Conservation (phyloP, 2,329 filamentous ascomycete species). For the Cryphonectria naterciae region DNA sequence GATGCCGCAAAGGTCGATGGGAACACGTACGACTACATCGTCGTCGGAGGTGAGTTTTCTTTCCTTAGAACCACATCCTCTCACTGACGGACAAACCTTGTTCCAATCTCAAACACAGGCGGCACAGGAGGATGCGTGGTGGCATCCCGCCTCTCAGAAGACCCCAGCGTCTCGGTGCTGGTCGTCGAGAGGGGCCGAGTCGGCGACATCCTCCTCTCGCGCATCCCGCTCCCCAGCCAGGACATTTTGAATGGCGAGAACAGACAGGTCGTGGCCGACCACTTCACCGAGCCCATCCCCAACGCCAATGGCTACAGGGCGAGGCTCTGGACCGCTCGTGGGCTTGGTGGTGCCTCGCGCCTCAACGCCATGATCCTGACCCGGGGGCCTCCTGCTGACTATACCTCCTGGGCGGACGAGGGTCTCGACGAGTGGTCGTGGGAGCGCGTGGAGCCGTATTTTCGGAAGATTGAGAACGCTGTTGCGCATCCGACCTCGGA, state of each 20-base stretch:
- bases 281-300: slow-evolving; percentile 36
- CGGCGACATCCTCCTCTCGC: slow-evolving; percentile 36
- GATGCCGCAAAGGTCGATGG: background rate
- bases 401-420: slow-evolving; percentile 37
- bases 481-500: slow-evolving; percentile 27
- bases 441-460: slow-evolving; percentile 40
- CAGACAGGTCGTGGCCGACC: slow-evolving; percentile 34
- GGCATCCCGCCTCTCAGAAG: slow-evolving; percentile 48
- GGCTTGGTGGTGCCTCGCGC: slow-evolving; percentile 38
- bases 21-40: slow-evolving; percentile 8
- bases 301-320: slow-evolving; percentile 30
- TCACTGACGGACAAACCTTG: background rate
- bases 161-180: slow-evolving; percentile 42
- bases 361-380: slow-evolving; percentile 41
- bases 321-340: slow-evolving; percentile 33
- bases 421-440: slow-evolving; percentile 42
- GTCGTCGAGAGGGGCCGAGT: slow-evolving; percentile 43
- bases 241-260: slow-evolving; percentile 30
- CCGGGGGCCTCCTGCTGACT: slow-evolving; percentile 37
- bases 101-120: background rate
- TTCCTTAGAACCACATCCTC: background rate
- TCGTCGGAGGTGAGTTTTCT: background rate
- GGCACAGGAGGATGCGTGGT: slow-evolving; percentile 45
- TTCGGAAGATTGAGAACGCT: slow-evolving; percentile 37
- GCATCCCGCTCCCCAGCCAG: slow-evolving; percentile 40